Evolutionary conservation across 2,329 filamentous ascomycete species (phyloP), one percentile per base, ranked within the genome.

Genomic region (Fusarium sp.): DNA sequence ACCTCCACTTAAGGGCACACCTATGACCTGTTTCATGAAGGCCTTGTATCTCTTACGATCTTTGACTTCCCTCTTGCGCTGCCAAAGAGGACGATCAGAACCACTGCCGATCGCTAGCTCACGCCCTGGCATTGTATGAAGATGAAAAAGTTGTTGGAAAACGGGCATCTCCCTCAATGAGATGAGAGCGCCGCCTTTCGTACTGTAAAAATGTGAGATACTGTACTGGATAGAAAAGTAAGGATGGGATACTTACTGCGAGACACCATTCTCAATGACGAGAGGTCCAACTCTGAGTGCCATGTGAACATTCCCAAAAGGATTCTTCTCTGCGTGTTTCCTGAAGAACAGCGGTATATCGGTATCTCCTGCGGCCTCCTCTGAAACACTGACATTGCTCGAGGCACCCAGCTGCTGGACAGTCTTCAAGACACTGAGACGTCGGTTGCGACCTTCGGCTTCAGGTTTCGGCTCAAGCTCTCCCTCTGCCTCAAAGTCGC

Each of bases 11-110:
- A 82, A 82, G 7, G 80, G 74, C 0, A 70, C 74, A 0, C 81
- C 81, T 7, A 81, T 76, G 10, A 82, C 76, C 65, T 82, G 80
- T 58, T 82, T 82, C 77, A 82, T 77, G 46, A 81, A 69, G 30
- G 75, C 75, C 43, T 80, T 80, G 72, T 78, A 80, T 37, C 78
- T 74, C 61, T 80, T 81, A 3, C 54, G 69, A 2, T 20, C 20
- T 4, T 12, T 47, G 16, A 8, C 42, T 27, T 58, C 53, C 10
- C 67, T 47, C 25, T 65, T 70, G 5, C 69, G 69, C 25, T 41
- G 63, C 66, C 43, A 73, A 25, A 59, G 32, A 7, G 20, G 40
- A 41, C 69, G 69, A 23, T 67, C 58, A 23, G 30, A 23, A 10
- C 42, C 55, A 55, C 58, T 75, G 28, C 43, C 66, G 28, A 67